Evolutionary conservation across 2,329 filamentous ascomycete genomes (phyloP), one percentile per base, ranked within the genome.

Genomic region (Penicillium brevicompactum): DNA sequence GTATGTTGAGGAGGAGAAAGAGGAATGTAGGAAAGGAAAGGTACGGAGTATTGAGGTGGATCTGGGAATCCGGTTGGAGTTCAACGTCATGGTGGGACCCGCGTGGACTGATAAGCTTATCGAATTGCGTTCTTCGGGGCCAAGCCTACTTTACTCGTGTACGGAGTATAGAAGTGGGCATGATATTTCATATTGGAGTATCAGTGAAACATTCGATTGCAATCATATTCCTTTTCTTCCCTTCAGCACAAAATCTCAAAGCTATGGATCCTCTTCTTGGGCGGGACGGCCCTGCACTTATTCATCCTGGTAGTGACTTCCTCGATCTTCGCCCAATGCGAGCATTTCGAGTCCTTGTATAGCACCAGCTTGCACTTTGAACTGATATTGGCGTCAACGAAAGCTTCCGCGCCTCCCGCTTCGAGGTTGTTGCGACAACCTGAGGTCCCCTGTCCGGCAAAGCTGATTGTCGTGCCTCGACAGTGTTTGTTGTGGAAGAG

Each of bases 401-500:
- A 53, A 3, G 50, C 50, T 34, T 46, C 24, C 2, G 51, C 54
- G 3, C 54, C 52, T 6, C 43, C 37, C 2, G 18, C 38, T 9
- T 52, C 48, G 11, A 59, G 9, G 10, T 57, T 51, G 2, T 10
- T 51, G n/a, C 21, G 49, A 18, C 59, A 61, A 4, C 14, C 47
- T 3, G 30, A 52, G 1, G 60, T 45, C 6, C 56, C 60, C 3
- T 30, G 13, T 0, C 60, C 60, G 11, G 31, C 31, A 16, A 51
- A 50, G 5, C 11, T 55, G 27, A 24, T 27, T 5, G 31, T 34
- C 3, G 27, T 14, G 9, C 56, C 54, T 2, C 9, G 40, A 27
- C 59, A 63, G 2, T 51, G 30, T 4, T 49, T 46, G 34, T 52
- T 46, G 7, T 55, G 41, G 41, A 53, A 63, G 1, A 63, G 45